A percentile compares a stretch with the other conserved stretches of the same genome.
Conservation (phyloP, 768 basidiomycete genomes). For the Gyrodon lividus region DNA sequence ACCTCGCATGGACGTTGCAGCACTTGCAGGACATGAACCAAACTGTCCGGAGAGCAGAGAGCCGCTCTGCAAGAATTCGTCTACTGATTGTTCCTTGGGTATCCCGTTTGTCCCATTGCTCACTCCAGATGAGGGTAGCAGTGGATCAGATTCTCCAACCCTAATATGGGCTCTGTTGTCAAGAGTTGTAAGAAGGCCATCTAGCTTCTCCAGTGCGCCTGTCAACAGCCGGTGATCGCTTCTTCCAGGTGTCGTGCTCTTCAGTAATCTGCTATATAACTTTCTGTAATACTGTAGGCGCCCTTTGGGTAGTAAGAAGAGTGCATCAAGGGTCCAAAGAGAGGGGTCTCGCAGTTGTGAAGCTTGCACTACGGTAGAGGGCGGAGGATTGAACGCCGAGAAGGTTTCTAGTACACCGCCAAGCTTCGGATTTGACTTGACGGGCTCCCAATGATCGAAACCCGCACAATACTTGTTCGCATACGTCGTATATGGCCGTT, state of each 20-base stretch:
- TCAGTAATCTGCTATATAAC: slow-evolving; percentile 81
- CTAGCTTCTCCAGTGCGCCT: slow-evolving; percentile 78
- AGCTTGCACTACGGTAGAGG: slow-evolving; percentile 38
- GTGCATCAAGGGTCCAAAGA: slow-evolving; percentile 79
- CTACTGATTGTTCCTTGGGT: neutral
- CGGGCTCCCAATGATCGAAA: slow-evolving; percentile 83
- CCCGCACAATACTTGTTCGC: slow-evolving; percentile 66
- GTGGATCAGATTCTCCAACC: slow-evolving; percentile 9
- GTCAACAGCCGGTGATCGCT: slow-evolving; percentile 83
- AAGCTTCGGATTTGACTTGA: slow-evolving; percentile 74
- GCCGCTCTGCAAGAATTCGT: slow-evolving; percentile 1
- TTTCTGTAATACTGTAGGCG: slow-evolving; percentile 91
- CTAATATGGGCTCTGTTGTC: slow-evolving; percentile 53
- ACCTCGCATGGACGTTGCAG: slow-evolving; percentile 49
- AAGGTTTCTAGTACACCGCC: slow-evolving; percentile 65
- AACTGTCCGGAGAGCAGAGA: slow-evolving; percentile 23
- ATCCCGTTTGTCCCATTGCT: neutral
- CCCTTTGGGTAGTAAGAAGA: slow-evolving; percentile 83
- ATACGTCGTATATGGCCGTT: slow-evolving; percentile 82
- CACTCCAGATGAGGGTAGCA: neutral
- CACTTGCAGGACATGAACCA: slow-evolving; percentile 37
- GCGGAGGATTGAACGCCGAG: slow-evolving; percentile 62
- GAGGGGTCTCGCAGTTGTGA: slow-evolving; percentile 36
- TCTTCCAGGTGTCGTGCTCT: slow-evolving; percentile 81
- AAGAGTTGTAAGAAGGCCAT: slow-evolving; percentile 63